A percentile compares a stretch with the other conserved stretches of the same genome.
phyloP scores from a whole-genome alignment of 2,329 filamentous ascomycete species.

The Aspergillus ochraceoroseus region DNA sequence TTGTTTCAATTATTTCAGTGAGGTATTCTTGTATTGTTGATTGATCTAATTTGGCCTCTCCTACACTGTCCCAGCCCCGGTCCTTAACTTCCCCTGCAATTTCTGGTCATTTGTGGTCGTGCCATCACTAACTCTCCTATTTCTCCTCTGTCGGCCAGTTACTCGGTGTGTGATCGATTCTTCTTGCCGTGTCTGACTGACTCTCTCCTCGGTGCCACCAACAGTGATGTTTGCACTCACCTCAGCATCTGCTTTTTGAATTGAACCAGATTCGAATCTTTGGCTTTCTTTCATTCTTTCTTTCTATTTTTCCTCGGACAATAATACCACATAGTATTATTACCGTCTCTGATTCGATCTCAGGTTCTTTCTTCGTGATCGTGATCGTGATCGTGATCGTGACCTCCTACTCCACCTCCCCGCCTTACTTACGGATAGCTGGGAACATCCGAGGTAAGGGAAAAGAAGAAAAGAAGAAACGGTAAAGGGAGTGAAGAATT shows the following conservation, averaged over 20 bases:
- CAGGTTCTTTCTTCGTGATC: too few relatives aligned
- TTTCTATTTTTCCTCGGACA: not conserved
- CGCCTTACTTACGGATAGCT: constrained; percentile 17
- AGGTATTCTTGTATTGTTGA: too few relatives aligned
- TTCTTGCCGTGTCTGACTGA: constrained; percentile 1
- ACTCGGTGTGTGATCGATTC: not conserved
- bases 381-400: too few relatives aligned
- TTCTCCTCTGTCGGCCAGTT: constrained; percentile 6
- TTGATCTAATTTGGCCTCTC: too few relatives aligned
- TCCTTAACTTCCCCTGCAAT: constrained; percentile 12
- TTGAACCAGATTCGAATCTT: constrained; percentile 5
- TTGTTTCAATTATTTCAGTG: too few relatives aligned
- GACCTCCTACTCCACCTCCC: constrained; percentile 13
- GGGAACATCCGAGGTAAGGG: not conserved
- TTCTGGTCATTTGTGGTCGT: constrained; percentile 10
- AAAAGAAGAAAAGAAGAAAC: not conserved
- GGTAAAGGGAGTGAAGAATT: not conserved
- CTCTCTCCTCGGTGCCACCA: constrained; percentile 8
- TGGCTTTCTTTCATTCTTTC: constrained; percentile 1
- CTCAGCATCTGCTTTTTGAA: constrained; percentile 5
- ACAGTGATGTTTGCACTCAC: constrained; percentile 9
- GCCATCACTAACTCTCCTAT: constrained; percentile 11
- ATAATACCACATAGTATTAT: not conserved
- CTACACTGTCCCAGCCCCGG: not conserved
- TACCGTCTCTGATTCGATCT: not conserved